phyloP scores from a whole-genome alignment of 164 flowering plant species.

The Euptelea pleiosperma region DNA sequence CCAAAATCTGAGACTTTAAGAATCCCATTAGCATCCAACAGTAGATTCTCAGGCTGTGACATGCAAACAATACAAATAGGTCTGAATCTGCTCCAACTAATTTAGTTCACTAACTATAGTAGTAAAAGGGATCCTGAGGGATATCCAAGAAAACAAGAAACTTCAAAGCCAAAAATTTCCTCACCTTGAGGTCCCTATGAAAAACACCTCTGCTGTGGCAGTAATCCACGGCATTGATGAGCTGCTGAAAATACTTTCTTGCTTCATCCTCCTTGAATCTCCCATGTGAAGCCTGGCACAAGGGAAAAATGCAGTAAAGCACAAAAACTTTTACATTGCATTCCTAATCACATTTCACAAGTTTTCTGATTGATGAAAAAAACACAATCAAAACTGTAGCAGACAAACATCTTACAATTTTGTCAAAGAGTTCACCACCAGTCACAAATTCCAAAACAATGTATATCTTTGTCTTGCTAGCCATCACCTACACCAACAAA shows the following conservation, averaged over 20 bases:
- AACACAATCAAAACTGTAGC: neutral
- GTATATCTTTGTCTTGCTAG: constrained; percentile 94
- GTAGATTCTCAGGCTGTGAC: constrained; percentile 88
- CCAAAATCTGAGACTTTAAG: constrained; percentile 99
- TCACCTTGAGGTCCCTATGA: constrained; percentile 92
- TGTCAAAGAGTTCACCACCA: constrained; percentile 92
- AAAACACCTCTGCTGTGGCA: constrained; percentile 96
- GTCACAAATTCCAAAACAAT: constrained; percentile 85
- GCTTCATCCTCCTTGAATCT: constrained; percentile 94
- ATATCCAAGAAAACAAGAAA: neutral
- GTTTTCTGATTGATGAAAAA: neutral
- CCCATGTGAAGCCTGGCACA: constrained; percentile 60
- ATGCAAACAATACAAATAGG: constrained; percentile 8
- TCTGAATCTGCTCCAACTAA: neutral
- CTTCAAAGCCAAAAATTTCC: neutral
- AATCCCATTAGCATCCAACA: constrained; percentile 81
- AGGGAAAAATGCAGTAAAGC: neutral
- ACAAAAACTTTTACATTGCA: neutral
- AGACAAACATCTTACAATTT: constrained; percentile 61
- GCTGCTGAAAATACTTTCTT: constrained; percentile 88
- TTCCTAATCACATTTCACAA: neutral
- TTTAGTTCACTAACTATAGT: neutral
- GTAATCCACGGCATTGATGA: constrained; percentile 93
- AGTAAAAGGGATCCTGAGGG: neutral
- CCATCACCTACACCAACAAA: constrained; percentile 69